Evolutionary conservation across 2,329 filamentous ascomycete species (phyloP).

Genomic region (Geosmithia morbida): DNA sequence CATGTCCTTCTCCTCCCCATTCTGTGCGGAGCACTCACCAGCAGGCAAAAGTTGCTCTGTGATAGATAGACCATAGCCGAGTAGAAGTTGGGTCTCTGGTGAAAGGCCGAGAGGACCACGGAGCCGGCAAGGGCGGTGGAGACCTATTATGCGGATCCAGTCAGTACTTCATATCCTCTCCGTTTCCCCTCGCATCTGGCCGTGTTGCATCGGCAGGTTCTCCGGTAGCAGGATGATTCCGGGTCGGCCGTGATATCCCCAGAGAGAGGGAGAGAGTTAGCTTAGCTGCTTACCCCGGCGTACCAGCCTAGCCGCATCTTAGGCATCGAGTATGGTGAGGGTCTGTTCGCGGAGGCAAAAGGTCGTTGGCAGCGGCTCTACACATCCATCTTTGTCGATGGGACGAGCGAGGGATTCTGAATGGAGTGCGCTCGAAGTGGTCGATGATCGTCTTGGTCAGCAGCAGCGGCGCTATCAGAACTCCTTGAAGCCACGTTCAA

Average conservation of each 20-base stretch:
- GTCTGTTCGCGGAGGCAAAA: neutral
- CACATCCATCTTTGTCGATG: neutral
- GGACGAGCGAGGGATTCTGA: neutral
- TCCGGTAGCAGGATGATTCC: neutral
- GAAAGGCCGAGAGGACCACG: constrained; percentile 80
- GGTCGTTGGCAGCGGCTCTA: neutral
- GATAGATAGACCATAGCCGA: constrained; percentile 93
- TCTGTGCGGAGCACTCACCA: constrained; percentile 39
- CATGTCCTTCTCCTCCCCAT: neutral
- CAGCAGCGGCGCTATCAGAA: neutral
- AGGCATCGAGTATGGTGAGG: constrained; percentile 3
- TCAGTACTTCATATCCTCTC: neutral
- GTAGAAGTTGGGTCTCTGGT: constrained; percentile 95
- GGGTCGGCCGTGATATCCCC: neutral
- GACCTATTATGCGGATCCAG: constrained; percentile 30
- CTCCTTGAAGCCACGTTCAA: constrained; percentile 3
- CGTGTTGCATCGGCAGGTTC: neutral
- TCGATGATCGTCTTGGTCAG: neutral
- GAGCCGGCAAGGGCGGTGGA: constrained; percentile 73
- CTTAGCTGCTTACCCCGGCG: constrained; percentile 27
- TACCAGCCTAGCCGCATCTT: constrained; percentile 37
- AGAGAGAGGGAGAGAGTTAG: neutral
- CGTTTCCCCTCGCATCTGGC: neutral
- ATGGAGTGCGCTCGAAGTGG: too few relatives aligned
- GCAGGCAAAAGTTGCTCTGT: constrained; percentile 88